Base-by-base conservation (phyloP, 1,284 basidiomycete genomes). In the Ceratobasidium sp. region DNA sequence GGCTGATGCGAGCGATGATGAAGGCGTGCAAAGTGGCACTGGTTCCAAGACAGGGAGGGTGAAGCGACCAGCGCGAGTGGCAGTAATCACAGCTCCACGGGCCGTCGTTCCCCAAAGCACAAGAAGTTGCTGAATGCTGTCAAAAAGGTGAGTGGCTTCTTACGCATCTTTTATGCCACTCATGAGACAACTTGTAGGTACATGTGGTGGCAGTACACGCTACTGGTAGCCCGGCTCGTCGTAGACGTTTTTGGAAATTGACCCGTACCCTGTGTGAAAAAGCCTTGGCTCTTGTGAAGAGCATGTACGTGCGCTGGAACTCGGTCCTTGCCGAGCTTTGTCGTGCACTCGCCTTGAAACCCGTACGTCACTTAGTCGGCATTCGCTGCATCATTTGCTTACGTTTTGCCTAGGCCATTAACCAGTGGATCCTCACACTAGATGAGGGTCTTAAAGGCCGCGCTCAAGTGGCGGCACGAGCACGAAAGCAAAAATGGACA, bases 241-340 rank as follows among this genome's bases (percentile, higher is more conserved):
- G 31, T 2, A 67, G 54, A 23, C 17, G 33, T 4, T 31, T 67
- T 28, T 8, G 33, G 17, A 17, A 8, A 51, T 15, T 67, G 7
- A 54, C 39, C 2, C 31, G 47, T 15, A 15, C 26, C 6, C n/a
- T 49, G 3, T 39, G 65, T n/a, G 6, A 17, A 10, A 31, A 4
- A 28, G n/a, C 35, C 17, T n/a, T n/a, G 2, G 65, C 47, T 33
- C 28, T 67, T 1, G 54, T 67, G 20, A 67, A 54, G 54, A 67
- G 65, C 33, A 49, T 67, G 33, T 10, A 3, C 8, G 28, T 67
- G 1, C 31, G 49, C 11, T 67, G 65, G 65, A 67, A 67, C 47
- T 53, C 65, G 13, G 49, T 67, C 5, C 65, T 67, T 54, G 65
- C 65, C 1, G 49, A 67, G 31, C 53, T 67, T 1, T 28, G 65